A percentile compares a stretch with the other conserved stretches of the same genome.
These are phyloP conservation scores for Lentinula guzmanii DNA, from an alignment of 768 basidiomycete species.

Conservation along the genomic window DNA sequence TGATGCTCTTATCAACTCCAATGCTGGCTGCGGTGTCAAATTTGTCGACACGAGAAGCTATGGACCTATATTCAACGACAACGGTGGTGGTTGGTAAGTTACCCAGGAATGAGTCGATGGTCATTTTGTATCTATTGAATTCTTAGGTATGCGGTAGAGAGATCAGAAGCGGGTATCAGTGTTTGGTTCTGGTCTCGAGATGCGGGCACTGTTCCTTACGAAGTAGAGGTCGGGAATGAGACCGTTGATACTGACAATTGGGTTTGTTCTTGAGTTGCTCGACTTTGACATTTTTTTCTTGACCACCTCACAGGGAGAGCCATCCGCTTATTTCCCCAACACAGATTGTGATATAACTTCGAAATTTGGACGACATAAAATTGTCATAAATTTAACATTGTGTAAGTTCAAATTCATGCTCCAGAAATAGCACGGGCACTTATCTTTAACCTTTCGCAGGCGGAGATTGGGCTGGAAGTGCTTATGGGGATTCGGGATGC, in stretches of 20 bases:
- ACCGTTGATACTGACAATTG: constrained; percentile 44
- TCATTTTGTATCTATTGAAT: neutral
- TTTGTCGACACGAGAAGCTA: constrained; percentile 35
- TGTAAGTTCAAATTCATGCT: constrained; percentile 18
- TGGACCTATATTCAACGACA: constrained; percentile 51
- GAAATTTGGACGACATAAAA: constrained; percentile 52
- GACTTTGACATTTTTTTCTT: neutral
- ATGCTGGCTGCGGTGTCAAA: constrained; percentile 44
- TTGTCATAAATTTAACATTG: constrained; percentile 51
- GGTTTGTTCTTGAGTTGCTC: constrained; percentile 28
- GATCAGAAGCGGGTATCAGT: constrained; percentile 48
- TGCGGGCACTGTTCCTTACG: constrained; percentile 37
- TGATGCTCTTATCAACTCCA: constrained; percentile 35
- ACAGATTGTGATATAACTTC: constrained; percentile 49
- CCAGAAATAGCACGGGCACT: neutral
- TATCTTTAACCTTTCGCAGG: constrained; percentile 15
- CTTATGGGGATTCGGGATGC: constrained; percentile 42
- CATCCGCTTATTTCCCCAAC: constrained; percentile 55
- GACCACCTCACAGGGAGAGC: constrained; percentile 36
- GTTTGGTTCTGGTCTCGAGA: constrained; percentile 72
- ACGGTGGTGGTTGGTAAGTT: constrained; percentile 54
- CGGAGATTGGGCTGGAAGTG: constrained; percentile 52
- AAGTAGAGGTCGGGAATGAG: constrained; percentile 33
- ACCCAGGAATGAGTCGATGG: too few species aligned
- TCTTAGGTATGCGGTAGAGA: constrained; percentile 61